Evolutionary conservation across 2,329 filamentous ascomycete species (phyloP).

Genomic region (Periconia digitata): DNA sequence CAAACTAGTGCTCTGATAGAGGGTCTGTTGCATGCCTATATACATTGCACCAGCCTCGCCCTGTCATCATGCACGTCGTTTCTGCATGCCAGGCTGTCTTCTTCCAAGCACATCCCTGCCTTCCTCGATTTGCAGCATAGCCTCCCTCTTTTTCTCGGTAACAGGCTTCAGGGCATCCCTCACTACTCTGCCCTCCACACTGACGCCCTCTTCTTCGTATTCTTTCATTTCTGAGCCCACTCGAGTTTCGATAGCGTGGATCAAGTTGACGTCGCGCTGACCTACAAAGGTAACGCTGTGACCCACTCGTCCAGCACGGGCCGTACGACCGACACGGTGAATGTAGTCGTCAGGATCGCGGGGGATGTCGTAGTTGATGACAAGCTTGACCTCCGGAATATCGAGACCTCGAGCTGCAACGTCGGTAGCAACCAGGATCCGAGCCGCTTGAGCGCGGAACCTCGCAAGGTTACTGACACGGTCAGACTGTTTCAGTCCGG

Average conservation of each 20-base stretch:
- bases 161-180: conserved; percentile 85
- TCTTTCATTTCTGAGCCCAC: conserved; percentile 79
- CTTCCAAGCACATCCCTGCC: conserved; percentile 90
- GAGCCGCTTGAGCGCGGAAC: conserved; percentile 85
- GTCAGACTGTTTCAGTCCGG: conserved; percentile 79
- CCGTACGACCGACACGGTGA: conserved; percentile 92
- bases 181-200: conserved; percentile 86
- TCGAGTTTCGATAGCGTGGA: conserved; percentile 85
- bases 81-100: conserved; percentile 51
- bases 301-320: conserved; percentile 82
- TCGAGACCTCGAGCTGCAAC: conserved; percentile 93
- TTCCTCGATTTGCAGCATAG: conserved; percentile 87
- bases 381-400: conserved; percentile 86
- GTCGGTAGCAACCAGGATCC: conserved; percentile 91
- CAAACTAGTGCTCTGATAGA: no score
- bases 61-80: conserved; percentile 11
- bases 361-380: conserved; percentile 94
- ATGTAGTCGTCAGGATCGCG: conserved; percentile 98
- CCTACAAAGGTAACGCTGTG: conserved; percentile 86
- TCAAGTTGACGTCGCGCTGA: conserved; percentile 86
- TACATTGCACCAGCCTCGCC: no score
- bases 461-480: conserved; percentile 84
- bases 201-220: conserved; percentile 89
- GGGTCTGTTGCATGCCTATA: no score
- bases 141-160: conserved; percentile 93